phyloP scores from a whole-genome alignment of 306 rosid species.

The Dalbergia cochinchinensis region DNA sequence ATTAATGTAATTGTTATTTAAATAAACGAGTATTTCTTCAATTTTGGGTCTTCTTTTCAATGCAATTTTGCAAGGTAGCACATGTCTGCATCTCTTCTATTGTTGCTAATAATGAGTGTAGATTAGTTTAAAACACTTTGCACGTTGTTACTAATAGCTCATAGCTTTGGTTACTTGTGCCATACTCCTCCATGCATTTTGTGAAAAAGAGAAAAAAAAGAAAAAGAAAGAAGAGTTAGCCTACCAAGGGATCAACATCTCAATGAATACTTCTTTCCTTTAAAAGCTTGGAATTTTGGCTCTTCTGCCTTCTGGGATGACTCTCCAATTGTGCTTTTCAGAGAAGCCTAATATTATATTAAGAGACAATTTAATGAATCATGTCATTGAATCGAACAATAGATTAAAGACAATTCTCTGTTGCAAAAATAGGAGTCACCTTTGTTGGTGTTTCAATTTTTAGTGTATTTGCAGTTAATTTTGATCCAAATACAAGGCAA shows the following conservation, averaged over 20 bases:
- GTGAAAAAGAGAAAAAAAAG: no score
- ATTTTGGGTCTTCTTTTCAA: background rate
- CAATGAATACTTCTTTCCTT: slow-evolving; percentile 64
- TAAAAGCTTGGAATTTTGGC: slow-evolving; percentile 64
- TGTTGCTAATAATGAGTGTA: background rate
- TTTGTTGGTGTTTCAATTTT: slow-evolving; percentile 43
- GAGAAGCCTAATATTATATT: slow-evolving; percentile 40
- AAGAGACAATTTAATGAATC: background rate
- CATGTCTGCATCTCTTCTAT: background rate
- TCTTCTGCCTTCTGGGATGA: slow-evolving; percentile 45
- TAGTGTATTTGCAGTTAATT: slow-evolving; percentile 3
- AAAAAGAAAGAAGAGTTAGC: background rate
- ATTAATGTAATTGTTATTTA: slow-evolving; percentile 29
- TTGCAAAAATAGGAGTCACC: slow-evolving; percentile 35
- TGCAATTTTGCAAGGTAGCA: background rate
- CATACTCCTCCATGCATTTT: no score
- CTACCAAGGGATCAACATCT: slow-evolving; percentile 39
- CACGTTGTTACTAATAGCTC: no score
- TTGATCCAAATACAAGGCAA: no score
- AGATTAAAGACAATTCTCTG: background rate
- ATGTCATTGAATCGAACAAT: background rate
- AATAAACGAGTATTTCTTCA: background rate
- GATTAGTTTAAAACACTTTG: background rate
- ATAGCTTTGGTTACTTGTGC: no score
- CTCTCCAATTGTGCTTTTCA: slow-evolving; percentile 43